Percentiles rank a stretch among this genome's conserved stretches.
Evolutionary conservation across 1,284 basidiomycete genomes (phyloP).

Genomic region (Schizopora paradoxa): DNA sequence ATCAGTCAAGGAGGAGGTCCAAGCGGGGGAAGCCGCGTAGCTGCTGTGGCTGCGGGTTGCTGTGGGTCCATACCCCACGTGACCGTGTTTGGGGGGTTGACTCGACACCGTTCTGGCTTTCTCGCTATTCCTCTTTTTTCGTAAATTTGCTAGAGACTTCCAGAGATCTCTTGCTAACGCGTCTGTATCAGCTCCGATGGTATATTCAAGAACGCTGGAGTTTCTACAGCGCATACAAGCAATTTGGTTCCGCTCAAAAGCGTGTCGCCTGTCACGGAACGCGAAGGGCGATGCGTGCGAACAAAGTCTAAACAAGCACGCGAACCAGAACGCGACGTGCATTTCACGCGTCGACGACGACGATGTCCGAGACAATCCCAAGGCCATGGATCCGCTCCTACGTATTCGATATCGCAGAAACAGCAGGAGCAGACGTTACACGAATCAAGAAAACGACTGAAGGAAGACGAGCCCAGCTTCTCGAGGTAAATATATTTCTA

Average conservation of each 20-base stretch:
- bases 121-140: too few relatives aligned
- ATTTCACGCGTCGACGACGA: neutral
- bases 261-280: conserved; percentile 1
- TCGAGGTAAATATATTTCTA: conserved; percentile 4
- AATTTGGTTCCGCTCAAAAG: too few relatives aligned
- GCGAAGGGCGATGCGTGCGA: neutral
- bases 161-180: too few relatives aligned
- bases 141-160: too few relatives aligned
- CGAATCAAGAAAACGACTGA: too few relatives aligned
- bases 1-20: neutral
- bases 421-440: conserved; percentile 7
- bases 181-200: too few relatives aligned
- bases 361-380: conserved; percentile 14
- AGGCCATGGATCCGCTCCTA: conserved; percentile 14
- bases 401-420: conserved; percentile 12
- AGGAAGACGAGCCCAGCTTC: too few relatives aligned
- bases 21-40: conserved; percentile 3
- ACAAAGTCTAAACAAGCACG: neutral
- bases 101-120: too few relatives aligned
- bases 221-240: too few relatives aligned
- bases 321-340: neutral
- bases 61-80: neutral
- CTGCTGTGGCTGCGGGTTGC: neutral
- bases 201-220: too few relatives aligned
- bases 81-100: too few relatives aligned